Base-by-base conservation (phyloP, 441 rosid species). In the Pelargonium citronellum region DNA sequence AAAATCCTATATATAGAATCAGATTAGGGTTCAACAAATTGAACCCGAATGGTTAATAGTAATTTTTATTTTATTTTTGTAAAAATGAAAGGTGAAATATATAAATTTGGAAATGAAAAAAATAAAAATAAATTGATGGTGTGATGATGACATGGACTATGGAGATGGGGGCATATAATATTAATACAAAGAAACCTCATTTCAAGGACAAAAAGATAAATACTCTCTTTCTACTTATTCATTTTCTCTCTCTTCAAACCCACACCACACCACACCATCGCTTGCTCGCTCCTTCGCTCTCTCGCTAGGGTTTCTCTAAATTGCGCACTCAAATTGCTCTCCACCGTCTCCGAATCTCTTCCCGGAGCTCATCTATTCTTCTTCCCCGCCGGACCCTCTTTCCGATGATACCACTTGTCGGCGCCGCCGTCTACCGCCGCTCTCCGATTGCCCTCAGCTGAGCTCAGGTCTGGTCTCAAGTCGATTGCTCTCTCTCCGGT, bases 261-360 rank as follows among this genome's bases (percentile, higher is more conserved):
- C 41, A 37, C 41, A 37, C 37, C 37, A 30, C 6, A 30, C 30
- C 24, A 22, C 24, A 22, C 69, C 51, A 10, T 47, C 60, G 12
- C 39, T 24, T 13, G 1, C 41, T 49, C 69, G 74, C 75, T 71
- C 75, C 71, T 77, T 69, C 79, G 85, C 79, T 91, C 86, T 47
- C 69, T 71, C 64, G 34, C 19, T 91, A 91, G 96, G 99, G 98
- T 85, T 90, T 88, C 71, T 66, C 64, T 13, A 78, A 79, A 80
- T 53, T 71, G 83, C 95, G 87, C 93, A 79, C 87, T 86, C 86
- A 71, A 85, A 88, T 87, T 84, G 67, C 75, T 49, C 82, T 30
- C 79, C 10, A 62, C 69, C 19, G 55, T 41, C 68, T 53, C 46
- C 72, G 80, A 84, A 91, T 90, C 93, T 68, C 55, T 6, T 27